Base-by-base conservation (phyloP, 2,329 filamentous ascomycete species). In the Dryadomyces quercus-mongolicae region DNA sequence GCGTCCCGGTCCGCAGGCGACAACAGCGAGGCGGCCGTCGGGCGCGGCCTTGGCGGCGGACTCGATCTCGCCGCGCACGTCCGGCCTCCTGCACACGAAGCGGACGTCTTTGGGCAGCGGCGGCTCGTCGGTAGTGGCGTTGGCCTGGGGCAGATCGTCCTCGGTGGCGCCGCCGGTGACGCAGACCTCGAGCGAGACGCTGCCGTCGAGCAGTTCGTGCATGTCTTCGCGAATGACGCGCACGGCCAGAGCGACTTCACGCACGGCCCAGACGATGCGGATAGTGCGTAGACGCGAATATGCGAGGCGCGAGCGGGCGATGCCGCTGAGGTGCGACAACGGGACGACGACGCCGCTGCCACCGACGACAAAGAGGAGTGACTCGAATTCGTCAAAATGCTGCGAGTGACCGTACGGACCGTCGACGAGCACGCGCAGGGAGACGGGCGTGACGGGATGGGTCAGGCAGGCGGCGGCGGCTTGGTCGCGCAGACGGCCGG, bases 21-120 rank as follows among this genome's bases (percentile, higher is more conserved):
- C 51, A 15, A 61, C 57, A 12, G 58, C 60, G 16, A 61, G 51
- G 1, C 55, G 54, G 18, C 46, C 43, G 13, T n/a, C 56, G 0
- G 60, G 60, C 1, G 60, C 55, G 3, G 59, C 60, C 1, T 60
- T 62, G 0, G 66, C 61, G 1, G 61, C 59, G 3, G 36, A 34
- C 16, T 56, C 55, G 6, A 74, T 63, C 25, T 71, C 64, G 10
- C 56, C 60, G 0, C 59, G 55, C 10, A 60, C 53, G 34, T 60
- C 60, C 4, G 60, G 60, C 3, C 60, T 54, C 43, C 36, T 55
- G 31, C 57, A 48, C 8, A 61, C 46, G 20, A 66, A 21, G 6
- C 57, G 53, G 2, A 64, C 62, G 9, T 54, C 52, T 13, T 58
- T 52, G 1, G 61, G 59, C 52, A 54, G 31, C 4, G 49, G 42